phyloP scores from a whole-genome alignment of 192 early-diverging fungal species.

The Thoreauomyces humboldtii region DNA sequence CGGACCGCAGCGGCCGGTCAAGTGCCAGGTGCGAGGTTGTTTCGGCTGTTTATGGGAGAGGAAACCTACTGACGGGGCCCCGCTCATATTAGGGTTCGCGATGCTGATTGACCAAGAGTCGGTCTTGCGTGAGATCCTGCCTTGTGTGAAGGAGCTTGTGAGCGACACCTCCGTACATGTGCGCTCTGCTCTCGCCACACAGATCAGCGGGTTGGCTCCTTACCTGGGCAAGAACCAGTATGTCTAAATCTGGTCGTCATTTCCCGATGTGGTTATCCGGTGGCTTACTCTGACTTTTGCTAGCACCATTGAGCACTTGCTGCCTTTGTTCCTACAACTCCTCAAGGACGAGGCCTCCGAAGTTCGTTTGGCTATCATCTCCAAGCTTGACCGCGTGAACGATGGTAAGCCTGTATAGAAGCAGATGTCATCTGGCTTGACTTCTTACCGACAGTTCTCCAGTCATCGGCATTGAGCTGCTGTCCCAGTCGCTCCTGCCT shows the following conservation, averaged over 20 bases:
- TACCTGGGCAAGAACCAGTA: conserved; percentile 91
- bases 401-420: too few species aligned
- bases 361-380: conserved; percentile 98
- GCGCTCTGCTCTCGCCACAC: conserved; percentile 89
- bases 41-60: too few species aligned
- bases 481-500: conserved; percentile 94
- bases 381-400: conserved; percentile 95
- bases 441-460: not conserved
- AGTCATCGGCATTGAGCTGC: conserved; percentile 91
- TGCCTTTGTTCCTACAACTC: conserved; percentile 93
- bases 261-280: too few species aligned
- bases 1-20: conserved; percentile 92
- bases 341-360: conserved; percentile 97
- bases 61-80: too few species aligned
- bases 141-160: conserved; percentile 90
- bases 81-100: conserved; percentile 60
- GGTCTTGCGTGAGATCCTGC: conserved; percentile 76
- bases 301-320: conserved; percentile 89
- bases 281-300: too few species aligned
- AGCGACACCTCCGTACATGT: conserved; percentile 97
- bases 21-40: conserved; percentile 80
- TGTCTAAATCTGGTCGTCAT: too few species aligned
- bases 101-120: conserved; percentile 76
- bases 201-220: conserved; percentile 94
- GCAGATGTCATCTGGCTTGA: not conserved